These are phyloP conservation scores for Teunomyces barrocoloradensis DNA, from an alignment of 805 yeast genomes.

Conservation along the genomic window DNA sequence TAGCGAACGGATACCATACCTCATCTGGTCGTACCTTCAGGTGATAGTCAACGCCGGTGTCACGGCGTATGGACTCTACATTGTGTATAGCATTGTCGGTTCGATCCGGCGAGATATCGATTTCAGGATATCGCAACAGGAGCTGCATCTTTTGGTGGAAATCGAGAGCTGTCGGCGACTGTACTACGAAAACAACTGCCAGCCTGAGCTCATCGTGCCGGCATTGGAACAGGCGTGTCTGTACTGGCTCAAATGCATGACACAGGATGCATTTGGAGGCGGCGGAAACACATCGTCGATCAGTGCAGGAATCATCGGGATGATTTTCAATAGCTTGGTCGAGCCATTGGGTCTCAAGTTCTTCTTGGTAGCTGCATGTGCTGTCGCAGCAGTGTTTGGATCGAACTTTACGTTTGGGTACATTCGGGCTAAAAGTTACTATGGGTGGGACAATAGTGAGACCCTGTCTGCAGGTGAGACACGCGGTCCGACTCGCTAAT, in stretches of 20 bases:
- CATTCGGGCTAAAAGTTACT: conserved; percentile 52
- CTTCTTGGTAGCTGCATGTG: conserved; percentile 40
- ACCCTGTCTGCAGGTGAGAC: not conserved
- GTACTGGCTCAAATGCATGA: conserved; percentile 67
- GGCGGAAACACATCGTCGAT: conserved; percentile 52
- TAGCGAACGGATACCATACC: conserved; percentile 51
- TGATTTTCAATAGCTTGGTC: conserved; percentile 57
- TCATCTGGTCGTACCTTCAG: conserved; percentile 62
- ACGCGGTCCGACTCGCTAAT: not conserved
- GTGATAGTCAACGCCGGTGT: conserved; percentile 49
- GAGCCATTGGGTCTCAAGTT: conserved; percentile 69
- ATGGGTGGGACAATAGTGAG: conserved; percentile 26
- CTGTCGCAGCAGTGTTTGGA: conserved; percentile 47
- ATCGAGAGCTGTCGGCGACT: conserved; percentile 52
- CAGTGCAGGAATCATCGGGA: conserved; percentile 62
- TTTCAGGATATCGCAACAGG: conserved; percentile 47
- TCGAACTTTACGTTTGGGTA: conserved; percentile 69
- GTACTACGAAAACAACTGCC: conserved; percentile 56
- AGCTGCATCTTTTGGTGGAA: conserved; percentile 46
- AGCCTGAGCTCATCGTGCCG: conserved; percentile 53
- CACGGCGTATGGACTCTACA: conserved; percentile 41
- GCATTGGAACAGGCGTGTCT: conserved; percentile 56
- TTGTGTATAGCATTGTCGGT: conserved; percentile 42
- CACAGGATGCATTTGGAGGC: conserved; percentile 47
- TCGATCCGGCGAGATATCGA: conserved; percentile 56